Base-by-base conservation (phyloP, 306 rosid genomes). In the Quercus mongolica region DNA sequence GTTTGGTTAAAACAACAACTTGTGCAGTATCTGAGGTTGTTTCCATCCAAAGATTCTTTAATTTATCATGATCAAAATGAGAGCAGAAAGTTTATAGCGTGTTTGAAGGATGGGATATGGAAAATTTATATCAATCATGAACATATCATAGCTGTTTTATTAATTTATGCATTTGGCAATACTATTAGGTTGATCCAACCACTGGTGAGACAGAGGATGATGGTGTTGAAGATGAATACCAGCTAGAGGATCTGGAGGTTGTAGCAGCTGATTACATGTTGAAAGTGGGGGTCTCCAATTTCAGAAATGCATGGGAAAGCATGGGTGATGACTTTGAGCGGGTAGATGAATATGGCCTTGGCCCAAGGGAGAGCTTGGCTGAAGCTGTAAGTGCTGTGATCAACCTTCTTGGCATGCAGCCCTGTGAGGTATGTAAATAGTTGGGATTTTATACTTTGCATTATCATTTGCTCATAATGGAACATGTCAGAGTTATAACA, bases 201-300 rank as follows among this genome's bases (percentile, higher is more conserved):
- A 88, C 93, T 7, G 98, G 99, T n/a, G 99, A 95, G 88, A 89
- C 94, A 55, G 99, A 93, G 58, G 99, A 95, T 62, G 97, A 95
- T 46, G 99, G 99, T 9, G 97, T 93, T 62, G 99, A 95, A 87
- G 99, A 95, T 82, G 98, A 93, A 87, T 95, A 93, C 86, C 98
- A 91, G 88, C 83, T 95, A 85, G 99, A 95, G 92, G 99, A 95
- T 69, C 88, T 95, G 79, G 99, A 93, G 82, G 99, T 95, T 86
- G 97, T 89, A 76, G 87, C 98, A 30, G 96, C 99, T 38, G 99
- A 95, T 88, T 95, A 93, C 88, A 82, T 95, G 76, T 63, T 95
- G 90, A 95, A 89, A 88, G 97, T 90, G 68, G 92, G 91, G 70
- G 98, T 95, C 69, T 87, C 95, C 78, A 95, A 93, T 87, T 94